phyloP scores from a whole-genome alignment of 1,284 basidiomycete species.

The Tetrapyrgos nigripes region DNA sequence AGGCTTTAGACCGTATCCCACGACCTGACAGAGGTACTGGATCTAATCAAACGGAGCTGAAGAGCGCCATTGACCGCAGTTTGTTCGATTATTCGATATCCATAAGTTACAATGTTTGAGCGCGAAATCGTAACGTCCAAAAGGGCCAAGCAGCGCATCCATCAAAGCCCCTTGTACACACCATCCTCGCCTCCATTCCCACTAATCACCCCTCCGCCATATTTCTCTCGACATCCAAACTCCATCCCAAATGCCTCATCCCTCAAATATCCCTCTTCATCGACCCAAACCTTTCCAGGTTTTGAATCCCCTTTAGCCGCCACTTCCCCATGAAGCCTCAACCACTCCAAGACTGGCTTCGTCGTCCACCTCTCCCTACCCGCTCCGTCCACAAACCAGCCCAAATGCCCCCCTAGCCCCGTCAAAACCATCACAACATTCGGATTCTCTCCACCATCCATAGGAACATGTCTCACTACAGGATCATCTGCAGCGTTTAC shows the following conservation, averaged over 20 bases:
- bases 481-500: slow-evolving; percentile 95
- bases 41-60: too few species aligned
- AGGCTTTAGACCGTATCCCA: too few species aligned
- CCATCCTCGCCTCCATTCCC: slow-evolving; percentile 16
- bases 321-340: slow-evolving; percentile 63
- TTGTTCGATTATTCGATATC: too few species aligned
- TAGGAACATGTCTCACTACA: slow-evolving; percentile 71
- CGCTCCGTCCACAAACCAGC: slow-evolving; percentile 81
- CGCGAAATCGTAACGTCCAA: too few species aligned
- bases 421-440: slow-evolving; percentile 81
- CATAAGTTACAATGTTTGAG: too few species aligned
- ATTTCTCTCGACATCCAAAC: slow-evolving; percentile 54
- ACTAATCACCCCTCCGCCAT: slow-evolving; percentile 29
- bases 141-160: too few species aligned
- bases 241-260: slow-evolving; percentile 55
- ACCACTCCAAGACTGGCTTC: slow-evolving; percentile 79
- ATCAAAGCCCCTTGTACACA: slow-evolving; percentile 9
- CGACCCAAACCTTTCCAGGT: slow-evolving; percentile 41
- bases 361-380: slow-evolving; percentile 69
- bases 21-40: too few species aligned
- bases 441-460: slow-evolving; percentile 59
- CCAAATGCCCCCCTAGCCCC: slow-evolving; percentile 88
- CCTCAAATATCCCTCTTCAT: slow-evolving; percentile 63
- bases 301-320: slow-evolving; percentile 41
- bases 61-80: too few species aligned